phyloP scores from a whole-genome alignment of 2,329 filamentous ascomycete genomes.

The Fusarium napiforme region DNA sequence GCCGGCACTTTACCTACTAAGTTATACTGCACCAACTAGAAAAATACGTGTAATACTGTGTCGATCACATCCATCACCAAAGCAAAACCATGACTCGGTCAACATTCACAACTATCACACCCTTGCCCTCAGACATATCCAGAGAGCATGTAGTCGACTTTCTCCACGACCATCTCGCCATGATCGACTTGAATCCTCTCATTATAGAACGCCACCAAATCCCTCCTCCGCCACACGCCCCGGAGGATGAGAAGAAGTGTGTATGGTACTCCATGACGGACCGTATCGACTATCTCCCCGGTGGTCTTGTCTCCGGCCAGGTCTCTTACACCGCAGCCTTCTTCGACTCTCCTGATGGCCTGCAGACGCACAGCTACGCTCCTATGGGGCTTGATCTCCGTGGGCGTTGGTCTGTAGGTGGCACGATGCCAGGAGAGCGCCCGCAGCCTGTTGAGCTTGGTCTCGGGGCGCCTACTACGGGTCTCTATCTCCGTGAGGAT shows the following conservation, averaged over 20 bases:
- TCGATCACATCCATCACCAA: constrained; percentile 22
- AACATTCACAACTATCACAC: constrained; percentile 81
- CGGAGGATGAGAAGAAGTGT: constrained; percentile 76
- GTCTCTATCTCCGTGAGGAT: constrained; percentile 86
- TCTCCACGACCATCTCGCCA: constrained; percentile 80
- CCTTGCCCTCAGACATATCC: constrained; percentile 75
- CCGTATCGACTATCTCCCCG: constrained; percentile 78
- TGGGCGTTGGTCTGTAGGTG: constrained; percentile 80
- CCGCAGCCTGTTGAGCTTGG: constrained; percentile 73
- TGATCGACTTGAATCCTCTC: constrained; percentile 90
- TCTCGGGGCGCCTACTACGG: constrained; percentile 71
- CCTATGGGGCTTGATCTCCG: constrained; percentile 84
- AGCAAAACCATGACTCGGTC: constrained; percentile 53
- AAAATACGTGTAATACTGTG: not conserved
- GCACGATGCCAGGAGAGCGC: constrained; percentile 76
- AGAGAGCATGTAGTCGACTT: constrained; percentile 78
- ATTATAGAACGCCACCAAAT: constrained; percentile 78
- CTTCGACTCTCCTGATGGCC: constrained; percentile 75
- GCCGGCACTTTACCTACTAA: not conserved
- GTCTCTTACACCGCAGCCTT: constrained; percentile 85
- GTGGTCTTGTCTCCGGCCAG: constrained; percentile 70
- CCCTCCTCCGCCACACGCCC: constrained; percentile 72
- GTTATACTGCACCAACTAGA: not conserved
- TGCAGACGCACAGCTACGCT: constrained; percentile 87
- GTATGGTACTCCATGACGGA: constrained; percentile 85